Base-by-base conservation (phyloP, 75 land plant species). In the Pinus tabuliformis region DNA sequence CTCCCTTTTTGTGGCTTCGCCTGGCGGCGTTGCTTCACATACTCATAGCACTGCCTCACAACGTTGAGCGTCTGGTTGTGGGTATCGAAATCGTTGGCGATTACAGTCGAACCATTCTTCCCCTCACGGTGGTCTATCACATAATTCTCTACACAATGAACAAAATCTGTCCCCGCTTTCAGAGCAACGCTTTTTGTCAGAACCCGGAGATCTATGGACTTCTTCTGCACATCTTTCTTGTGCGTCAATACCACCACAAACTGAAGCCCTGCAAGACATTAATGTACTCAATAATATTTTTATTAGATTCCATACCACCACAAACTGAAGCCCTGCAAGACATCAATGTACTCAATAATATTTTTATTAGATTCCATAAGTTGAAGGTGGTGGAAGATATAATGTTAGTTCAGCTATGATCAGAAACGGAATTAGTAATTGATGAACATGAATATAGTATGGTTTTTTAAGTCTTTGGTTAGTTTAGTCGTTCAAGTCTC, bases 191-290 rank as follows among this genome's bases (percentile, higher is more conserved):
- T 17, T 28, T 33, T 73, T 11, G 15, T 73, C 13, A 54, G 74
- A 15, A 42, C n/a, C 36, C 24, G 37, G 13, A 68, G 52, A 9
- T 39, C 36, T 56, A 73, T 26, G 14, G 58, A 21, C 62, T 5
- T n/a, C 17, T 4, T 73, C 37, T 22, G 16, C 22, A 14, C 17
- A 5, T 54, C 36, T 28, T 56, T 73, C 74, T 73, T 73, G 74
- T 73, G 37, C 13, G 74, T 73, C 58, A 73, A 56, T 26, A 73
- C 58, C 45, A 73, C 74, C 33, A 73, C 74, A 73, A 73, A 73
- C 17, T 73, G 58, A 12, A 73, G 74, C 17, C 74, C 74, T 73
- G 58, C 17, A 73, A 49, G 52, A 9, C n/a, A n/a, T n/a, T n/a
- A n/a, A n/a, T n/a, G n/a, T n/a, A n/a, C n/a, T n/a, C n/a, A n/a